phyloP scores from a whole-genome alignment of 2,329 filamentous ascomycete genomes.

The Teratosphaeria gauchensis region DNA sequence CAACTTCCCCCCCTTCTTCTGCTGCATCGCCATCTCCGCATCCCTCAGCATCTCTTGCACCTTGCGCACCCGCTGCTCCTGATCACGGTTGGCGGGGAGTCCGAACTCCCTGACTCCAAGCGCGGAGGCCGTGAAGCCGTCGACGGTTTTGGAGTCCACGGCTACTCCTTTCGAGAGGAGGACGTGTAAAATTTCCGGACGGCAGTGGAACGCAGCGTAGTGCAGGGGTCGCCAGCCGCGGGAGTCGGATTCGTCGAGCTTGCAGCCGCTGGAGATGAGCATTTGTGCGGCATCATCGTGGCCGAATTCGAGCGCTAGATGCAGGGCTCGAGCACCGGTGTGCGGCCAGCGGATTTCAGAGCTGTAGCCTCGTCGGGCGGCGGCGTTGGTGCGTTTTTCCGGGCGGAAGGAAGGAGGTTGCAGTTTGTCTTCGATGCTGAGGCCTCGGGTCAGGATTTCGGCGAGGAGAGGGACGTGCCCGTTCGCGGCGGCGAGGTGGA shows the following conservation, averaged over 20 bases:
- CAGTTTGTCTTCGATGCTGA: constrained; percentile 11
- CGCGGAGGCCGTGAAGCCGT: constrained; percentile 8
- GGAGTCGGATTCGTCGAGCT: constrained; percentile 10
- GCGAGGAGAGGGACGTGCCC: constrained; percentile 9
- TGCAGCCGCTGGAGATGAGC: constrained; percentile 10
- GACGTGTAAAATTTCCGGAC: constrained; percentile 8
- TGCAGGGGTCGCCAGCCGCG: constrained; percentile 12
- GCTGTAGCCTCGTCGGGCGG: constrained; percentile 9
- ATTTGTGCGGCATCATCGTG: constrained; percentile 11
- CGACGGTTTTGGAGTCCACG: constrained; percentile 5
- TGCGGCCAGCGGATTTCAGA: constrained; percentile 14
- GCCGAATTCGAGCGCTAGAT: constrained; percentile 13
- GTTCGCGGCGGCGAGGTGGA: constrained; percentile 14
- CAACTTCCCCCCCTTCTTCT: constrained; percentile 1
- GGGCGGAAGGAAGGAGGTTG: constrained; percentile 11
- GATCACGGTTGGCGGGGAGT: constrained; percentile 1
- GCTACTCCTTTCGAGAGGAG: constrained; percentile 7
- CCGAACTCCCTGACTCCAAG: constrained; percentile 11
- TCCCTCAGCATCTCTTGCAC: constrained; percentile 4
- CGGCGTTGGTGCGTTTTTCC: constrained; percentile 9
- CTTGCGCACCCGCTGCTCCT: background rate
- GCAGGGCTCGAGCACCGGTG: constrained; percentile 8
- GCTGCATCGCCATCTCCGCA: background rate
- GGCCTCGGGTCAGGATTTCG: constrained; percentile 8
- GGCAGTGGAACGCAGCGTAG: constrained; percentile 12